A percentile compares a stretch with the other conserved stretches of the same genome.
phyloP scores from a whole-genome alignment of 108 stramenopile species.

The Skeletonema menzelii region DNA sequence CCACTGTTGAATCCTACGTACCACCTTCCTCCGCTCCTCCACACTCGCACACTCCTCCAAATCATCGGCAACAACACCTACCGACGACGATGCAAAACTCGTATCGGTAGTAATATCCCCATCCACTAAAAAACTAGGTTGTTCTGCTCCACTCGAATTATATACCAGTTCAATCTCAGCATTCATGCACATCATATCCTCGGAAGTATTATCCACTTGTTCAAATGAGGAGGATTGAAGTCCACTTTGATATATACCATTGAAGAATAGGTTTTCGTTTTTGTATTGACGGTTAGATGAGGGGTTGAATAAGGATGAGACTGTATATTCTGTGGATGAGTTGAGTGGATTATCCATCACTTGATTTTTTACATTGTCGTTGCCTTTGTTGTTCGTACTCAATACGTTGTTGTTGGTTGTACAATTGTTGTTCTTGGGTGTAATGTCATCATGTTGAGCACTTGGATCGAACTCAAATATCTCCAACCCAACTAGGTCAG shows the following conservation, averaged over 20 bases:
- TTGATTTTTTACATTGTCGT: background rate
- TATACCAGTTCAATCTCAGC: conserved; percentile 44
- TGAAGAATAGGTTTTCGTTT: conserved; percentile 33
- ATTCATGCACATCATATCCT: conserved; percentile 26
- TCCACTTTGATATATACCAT: conserved; percentile 42
- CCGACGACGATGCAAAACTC: background rate
- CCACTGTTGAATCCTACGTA: conserved; percentile 23
- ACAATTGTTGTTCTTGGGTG: too few species aligned
- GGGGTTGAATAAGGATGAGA: background rate
- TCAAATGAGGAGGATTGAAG: conserved; percentile 38
- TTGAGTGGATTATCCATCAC: too few species aligned
- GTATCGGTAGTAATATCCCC: background rate
- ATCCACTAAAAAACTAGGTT: too few species aligned
- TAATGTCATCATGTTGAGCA: too few species aligned
- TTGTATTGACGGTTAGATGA: conserved; percentile 11
- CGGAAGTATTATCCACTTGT: conserved; percentile 24
- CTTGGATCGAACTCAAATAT: too few species aligned
- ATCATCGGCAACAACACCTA: background rate
- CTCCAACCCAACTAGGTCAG: too few species aligned
- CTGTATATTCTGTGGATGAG: too few species aligned
- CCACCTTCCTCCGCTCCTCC: conserved; percentile 33
- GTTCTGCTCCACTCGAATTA: background rate
- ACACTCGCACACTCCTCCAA: background rate
- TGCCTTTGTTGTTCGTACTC: background rate
- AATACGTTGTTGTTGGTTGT: too few species aligned